Evolutionary conservation across 2,329 filamentous ascomycete genomes (phyloP), one percentile per base, ranked within the genome.

Genomic region (Ophidiomyces ophidiicola): DNA sequence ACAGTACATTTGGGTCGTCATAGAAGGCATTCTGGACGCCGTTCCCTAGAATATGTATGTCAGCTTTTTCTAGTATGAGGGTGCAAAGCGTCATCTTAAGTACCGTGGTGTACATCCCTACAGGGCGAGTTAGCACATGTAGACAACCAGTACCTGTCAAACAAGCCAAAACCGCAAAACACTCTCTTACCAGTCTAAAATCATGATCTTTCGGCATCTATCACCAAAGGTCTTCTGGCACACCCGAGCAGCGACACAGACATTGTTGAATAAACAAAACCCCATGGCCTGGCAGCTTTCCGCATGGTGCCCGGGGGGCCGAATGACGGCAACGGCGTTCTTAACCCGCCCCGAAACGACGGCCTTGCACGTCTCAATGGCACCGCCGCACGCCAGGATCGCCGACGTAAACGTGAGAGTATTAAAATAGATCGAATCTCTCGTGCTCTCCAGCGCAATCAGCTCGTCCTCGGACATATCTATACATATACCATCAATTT

Each of bases 201-300:
- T 90, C 40, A 98, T 62, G 14, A 98, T 75, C 60, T 93, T 96
- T 41, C 85, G 78, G 54, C 88, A 94, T 6, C 66, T 65, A 3
- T 88, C 75, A 1, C 82, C 82, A 49, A 82, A 90, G 44, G 86
- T 78, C 38, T 71, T 66, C 56, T 94, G 86, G 55, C 87, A 94
- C 8, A 87, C 82, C 44, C 76, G 80, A n/a, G 86, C 80, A 1
- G 87, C 88, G 43, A 98, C 82, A 14, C 84, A 86, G 2, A 96
- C 90, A 53, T 98, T 98, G 64, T 98, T 94, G 66, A 96, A 96
- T 43, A 96, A 74, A 58, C 90, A 98, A 55, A 98, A 98, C 0
- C 90, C 90, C 72, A 94, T 90, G 1, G 88, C 75, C 24, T 78
- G 70, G 51, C 90, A 73, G 42, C 76, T 78, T 56, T 98, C 90